Evolutionary conservation across 352 stramenopile genomes (phyloP).

Genomic region (Pelagophyceae sp.): DNA sequence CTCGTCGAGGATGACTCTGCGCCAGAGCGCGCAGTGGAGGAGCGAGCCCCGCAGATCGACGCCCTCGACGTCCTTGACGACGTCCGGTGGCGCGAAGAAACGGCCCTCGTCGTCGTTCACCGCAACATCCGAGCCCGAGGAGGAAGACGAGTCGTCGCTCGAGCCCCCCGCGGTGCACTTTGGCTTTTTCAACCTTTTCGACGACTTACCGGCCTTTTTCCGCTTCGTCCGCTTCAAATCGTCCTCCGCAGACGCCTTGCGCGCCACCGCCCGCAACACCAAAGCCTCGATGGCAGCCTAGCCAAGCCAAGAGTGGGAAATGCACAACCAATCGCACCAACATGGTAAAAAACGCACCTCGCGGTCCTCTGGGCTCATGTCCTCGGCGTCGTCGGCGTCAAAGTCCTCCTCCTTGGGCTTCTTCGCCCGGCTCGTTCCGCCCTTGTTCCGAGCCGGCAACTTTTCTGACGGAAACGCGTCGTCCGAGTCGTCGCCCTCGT

Average conservation of each 20-base stretch:
- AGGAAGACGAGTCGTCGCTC: conserved; percentile 21
- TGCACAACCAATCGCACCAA: too few relatives aligned
- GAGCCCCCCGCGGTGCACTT: not conserved
- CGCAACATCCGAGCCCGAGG: not conserved
- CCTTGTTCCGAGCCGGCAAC: not conserved
- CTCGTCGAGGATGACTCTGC: conserved; percentile 91
- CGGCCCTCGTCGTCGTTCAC: conserved; percentile 2
- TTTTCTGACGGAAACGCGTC: conserved; percentile 8
- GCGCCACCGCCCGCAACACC: conserved; percentile 14
- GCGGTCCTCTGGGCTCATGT: conserved; percentile 20
- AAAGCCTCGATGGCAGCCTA: conserved; percentile 15
- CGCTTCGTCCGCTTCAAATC: not conserved
- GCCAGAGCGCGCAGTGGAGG: conserved; percentile 90
- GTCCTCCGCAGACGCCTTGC: not conserved
- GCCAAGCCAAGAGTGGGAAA: too few relatives aligned
- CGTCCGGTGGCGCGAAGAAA: conserved; percentile 22
- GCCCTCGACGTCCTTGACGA: conserved; percentile 35
- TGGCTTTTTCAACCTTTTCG: conserved; percentile 17
- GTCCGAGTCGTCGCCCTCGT: conserved; percentile 26
- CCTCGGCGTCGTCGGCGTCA: conserved; percentile 22
- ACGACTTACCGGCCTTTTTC: conserved; percentile 39
- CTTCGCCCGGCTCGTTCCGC: not conserved
- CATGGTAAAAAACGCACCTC: too few relatives aligned
- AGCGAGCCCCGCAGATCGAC: conserved; percentile 40
- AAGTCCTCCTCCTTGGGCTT: conserved; percentile 21